phyloP scores from a whole-genome alignment of 257 asterid genomes.

The Thymus quinquecostatus region DNA sequence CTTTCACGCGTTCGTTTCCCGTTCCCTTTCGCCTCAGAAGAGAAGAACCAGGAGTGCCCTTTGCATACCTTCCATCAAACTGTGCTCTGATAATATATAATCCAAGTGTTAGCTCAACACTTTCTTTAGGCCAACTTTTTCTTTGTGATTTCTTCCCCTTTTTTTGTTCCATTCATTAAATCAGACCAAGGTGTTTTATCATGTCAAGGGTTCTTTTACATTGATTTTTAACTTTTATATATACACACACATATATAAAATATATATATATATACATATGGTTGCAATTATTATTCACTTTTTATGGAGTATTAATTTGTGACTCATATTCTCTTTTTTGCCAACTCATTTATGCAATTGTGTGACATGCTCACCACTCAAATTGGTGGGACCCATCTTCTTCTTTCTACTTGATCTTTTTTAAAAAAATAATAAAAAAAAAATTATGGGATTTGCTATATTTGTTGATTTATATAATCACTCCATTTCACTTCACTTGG shows the following conservation, averaged over 20 bases:
- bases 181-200: conserved; percentile 41
- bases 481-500: no score
- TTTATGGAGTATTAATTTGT: background rate
- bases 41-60: conserved; percentile 43
- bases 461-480: no score
- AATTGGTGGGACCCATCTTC: conserved; percentile 25
- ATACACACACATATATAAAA: background rate
- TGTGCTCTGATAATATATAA: conserved; percentile 29
- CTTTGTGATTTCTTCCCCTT: conserved; percentile 47
- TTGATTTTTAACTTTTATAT: conserved; percentile 22
- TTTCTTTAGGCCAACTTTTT: conserved; percentile 45
- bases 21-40: conserved; percentile 48
- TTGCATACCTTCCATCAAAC: conserved; percentile 37
- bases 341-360: conserved; percentile 26
- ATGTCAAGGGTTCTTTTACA: conserved; percentile 30
- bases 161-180: conserved; percentile 33
- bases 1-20: conserved; percentile 36
- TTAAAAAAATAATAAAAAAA: no score
- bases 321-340: conserved; percentile 8
- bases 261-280: background rate
- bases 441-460: background rate
- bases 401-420: background rate
- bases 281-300: conserved; percentile 25
- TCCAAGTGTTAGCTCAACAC: conserved; percentile 40
- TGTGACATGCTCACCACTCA: conserved; percentile 24